Evolutionary conservation across 495 filamentous ascomycete species (phyloP).

Genomic region (Aspergillus bridgeri): DNA sequence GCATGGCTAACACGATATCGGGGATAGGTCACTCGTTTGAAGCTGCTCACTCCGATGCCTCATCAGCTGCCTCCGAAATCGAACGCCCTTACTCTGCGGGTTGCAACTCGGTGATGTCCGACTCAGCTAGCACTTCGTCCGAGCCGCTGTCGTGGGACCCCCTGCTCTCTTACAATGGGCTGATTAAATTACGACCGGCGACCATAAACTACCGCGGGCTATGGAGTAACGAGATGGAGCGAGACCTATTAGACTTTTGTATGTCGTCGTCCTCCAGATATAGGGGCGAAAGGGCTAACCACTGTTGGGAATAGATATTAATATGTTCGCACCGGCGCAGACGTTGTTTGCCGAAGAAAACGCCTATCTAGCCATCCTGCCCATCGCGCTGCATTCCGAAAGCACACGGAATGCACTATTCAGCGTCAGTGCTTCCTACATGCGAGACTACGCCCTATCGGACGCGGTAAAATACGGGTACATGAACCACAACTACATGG

Average conservation of each 20-base stretch:
- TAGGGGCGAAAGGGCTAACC: not conserved
- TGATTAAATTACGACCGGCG: not conserved
- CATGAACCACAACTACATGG: not conserved
- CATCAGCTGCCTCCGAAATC: not conserved
- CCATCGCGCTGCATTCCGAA: not conserved
- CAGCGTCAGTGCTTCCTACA: not conserved
- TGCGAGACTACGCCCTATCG: not conserved
- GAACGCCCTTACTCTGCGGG: not conserved
- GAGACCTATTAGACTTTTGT: not conserved
- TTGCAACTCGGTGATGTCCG: not conserved
- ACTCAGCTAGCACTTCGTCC: not conserved
- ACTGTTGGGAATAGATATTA: not conserved
- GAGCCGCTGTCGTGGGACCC: not conserved
- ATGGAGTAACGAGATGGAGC: not conserved
- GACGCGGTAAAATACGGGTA: not conserved
- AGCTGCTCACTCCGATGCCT: not conserved
- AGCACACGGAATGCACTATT: not conserved
- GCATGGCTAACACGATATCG: not conserved
- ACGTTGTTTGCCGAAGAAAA: not conserved
- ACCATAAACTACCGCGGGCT: not conserved
- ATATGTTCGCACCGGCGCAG: not conserved
- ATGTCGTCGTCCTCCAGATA: not conserved
- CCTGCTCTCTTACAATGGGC: not conserved
- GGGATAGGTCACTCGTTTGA: not conserved
- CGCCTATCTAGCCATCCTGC: not conserved